phyloP scores from a whole-genome alignment of 2,329 filamentous ascomycete species.

The Diaporthe ilicicola region DNA sequence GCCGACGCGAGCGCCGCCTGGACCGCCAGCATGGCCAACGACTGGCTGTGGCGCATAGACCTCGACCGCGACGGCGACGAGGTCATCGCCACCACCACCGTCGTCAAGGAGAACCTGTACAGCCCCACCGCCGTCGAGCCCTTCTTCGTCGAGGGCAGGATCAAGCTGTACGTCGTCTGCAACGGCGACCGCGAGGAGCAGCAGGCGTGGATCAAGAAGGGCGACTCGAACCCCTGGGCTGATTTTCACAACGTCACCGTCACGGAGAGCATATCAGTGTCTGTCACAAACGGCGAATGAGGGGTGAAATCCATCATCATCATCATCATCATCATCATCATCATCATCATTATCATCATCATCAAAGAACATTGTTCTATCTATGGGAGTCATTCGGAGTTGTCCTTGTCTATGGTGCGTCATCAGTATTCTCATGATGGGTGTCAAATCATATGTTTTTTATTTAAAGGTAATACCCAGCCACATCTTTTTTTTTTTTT shows the following conservation, averaged over 20 bases:
- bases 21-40: conserved; percentile 20
- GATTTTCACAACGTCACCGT: conserved; percentile 12
- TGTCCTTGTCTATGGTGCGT: not conserved
- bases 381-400: not conserved
- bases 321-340: too few species aligned
- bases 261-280: conserved; percentile 15
- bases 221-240: conserved; percentile 5
- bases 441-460: not conserved
- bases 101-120: conserved; percentile 23
- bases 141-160: not conserved
- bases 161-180: conserved; percentile 19
- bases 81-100: not conserved
- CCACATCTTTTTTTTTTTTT: not conserved
- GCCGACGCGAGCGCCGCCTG: conserved; percentile 4
- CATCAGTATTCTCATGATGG: not conserved
- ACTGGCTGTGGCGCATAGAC: conserved; percentile 10
- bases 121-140: conserved; percentile 20
- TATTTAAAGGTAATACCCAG: conserved; percentile 16
- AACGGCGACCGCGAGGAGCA: conserved; percentile 22
- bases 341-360: too few species aligned
- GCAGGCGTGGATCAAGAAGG: conserved; percentile 20
- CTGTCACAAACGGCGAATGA: not conserved
- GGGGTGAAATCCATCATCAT: not conserved
- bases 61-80: conserved; percentile 11
- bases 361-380: not conserved